Conservation (phyloP, 805 yeast genomes). For the Wickerhamomyces hampshirensis region DNA sequence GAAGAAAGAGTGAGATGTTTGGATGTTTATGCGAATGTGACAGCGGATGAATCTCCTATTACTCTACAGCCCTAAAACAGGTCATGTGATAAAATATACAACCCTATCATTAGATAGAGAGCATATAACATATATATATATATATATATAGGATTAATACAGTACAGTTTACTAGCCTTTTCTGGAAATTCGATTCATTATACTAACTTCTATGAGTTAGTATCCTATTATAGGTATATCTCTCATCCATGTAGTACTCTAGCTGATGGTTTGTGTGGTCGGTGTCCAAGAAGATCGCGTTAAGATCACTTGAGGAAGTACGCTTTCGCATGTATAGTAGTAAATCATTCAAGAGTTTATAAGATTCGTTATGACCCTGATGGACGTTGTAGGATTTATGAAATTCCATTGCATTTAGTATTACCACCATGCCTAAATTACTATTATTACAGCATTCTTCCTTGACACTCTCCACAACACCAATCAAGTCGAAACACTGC, state of each 20-base stretch:
- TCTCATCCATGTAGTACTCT: slow-evolving; percentile 10
- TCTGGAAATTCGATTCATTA: not conserved
- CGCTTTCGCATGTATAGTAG: slow-evolving; percentile 2
- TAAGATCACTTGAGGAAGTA: not conserved
- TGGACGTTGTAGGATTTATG: slow-evolving; percentile 5
- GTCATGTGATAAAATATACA: not conserved
- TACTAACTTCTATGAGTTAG: not conserved
- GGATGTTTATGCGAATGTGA: too few species aligned
- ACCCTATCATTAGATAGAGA: not conserved
- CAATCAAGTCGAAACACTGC: slow-evolving; percentile 10
- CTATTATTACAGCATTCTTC: not conserved
- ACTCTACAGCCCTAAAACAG: not conserved
- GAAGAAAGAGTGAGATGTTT: too few species aligned
- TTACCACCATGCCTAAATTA: not conserved
- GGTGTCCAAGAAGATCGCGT: slow-evolving; percentile 4
- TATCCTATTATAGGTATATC: not conserved
- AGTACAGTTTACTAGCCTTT: not conserved
- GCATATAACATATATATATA: too few species aligned
- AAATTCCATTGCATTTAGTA: slow-evolving; percentile 5
- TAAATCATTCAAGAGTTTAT: slow-evolving; percentile 5
- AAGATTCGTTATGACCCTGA: not conserved
- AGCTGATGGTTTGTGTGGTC: not conserved
- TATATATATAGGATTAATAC: not conserved
- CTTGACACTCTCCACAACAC: slow-evolving; percentile 3
- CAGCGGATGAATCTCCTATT: too few species aligned